These are phyloP conservation scores for Boletus rubroflammeus DNA, from an alignment of 768 basidiomycete genomes.

Conservation along the genomic window DNA sequence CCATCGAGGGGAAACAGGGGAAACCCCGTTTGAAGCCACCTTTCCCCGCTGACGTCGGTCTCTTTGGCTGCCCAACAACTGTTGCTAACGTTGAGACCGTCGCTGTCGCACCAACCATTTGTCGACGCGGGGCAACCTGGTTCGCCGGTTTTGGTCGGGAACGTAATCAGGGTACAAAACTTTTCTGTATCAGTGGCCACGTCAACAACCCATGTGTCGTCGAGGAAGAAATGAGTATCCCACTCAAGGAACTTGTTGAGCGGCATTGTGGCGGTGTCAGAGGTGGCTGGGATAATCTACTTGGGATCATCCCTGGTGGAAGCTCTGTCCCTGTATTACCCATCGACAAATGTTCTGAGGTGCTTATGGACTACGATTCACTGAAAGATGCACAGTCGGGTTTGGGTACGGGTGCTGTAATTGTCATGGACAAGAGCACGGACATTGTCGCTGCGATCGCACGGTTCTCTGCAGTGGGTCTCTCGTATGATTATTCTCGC, in stretches of 20 bases:
- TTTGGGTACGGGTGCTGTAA: slow-evolving; percentile 96
- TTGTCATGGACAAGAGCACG: slow-evolving; percentile 98
- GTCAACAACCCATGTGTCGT: slow-evolving; percentile 98
- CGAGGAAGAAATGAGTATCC: slow-evolving; percentile 99
- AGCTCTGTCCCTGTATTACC: slow-evolving; percentile 93
- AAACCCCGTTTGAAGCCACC: slow-evolving; percentile 98
- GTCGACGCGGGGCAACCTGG: slow-evolving; percentile 84
- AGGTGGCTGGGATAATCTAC: slow-evolving; percentile 95
- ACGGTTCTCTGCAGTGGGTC: slow-evolving; percentile 73
- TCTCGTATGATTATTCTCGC: neutral
- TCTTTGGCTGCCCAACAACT: slow-evolving; percentile 96
- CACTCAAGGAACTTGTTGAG: slow-evolving; percentile 88
- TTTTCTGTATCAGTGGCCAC: slow-evolving; percentile 95
- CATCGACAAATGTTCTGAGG: slow-evolving; percentile 76
- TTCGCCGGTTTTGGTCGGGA: slow-evolving; percentile 90
- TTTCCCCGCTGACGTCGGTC: slow-evolving; percentile 96
- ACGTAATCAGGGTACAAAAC: slow-evolving; percentile 94
- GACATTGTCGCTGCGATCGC: slow-evolving; percentile 94
- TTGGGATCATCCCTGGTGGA: slow-evolving; percentile 96
- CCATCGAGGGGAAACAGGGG: slow-evolving; percentile 95
- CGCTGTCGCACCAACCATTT: slow-evolving; percentile 95
- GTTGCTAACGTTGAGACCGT: slow-evolving; percentile 99
- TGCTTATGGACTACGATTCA: slow-evolving; percentile 98
- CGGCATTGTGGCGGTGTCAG: slow-evolving; percentile 94
- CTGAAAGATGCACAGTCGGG: slow-evolving; percentile 95